Base-by-base conservation (phyloP, 2,329 filamentous ascomycete genomes). In the Acrocalymma vagum region DNA sequence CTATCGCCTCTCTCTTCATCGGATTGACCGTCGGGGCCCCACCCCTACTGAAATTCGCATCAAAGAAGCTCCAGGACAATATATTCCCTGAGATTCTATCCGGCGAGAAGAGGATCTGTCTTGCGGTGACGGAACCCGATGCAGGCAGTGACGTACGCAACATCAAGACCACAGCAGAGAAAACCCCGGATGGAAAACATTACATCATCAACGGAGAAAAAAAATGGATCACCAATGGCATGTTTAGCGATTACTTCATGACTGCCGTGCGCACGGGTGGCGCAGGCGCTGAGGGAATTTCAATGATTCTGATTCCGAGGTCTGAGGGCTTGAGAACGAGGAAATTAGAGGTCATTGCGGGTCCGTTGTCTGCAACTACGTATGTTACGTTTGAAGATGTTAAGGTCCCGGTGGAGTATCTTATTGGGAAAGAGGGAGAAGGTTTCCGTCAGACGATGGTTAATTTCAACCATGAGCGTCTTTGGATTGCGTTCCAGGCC, bases 131-230 rank as follows among this genome's bases (percentile, higher is more conserved):
- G 9, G 63, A 65, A 21, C 60, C 63, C 0, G 51, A 59, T 21
- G 54, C 51, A n/a, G 62, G 62, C 2, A 51, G 42, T 10, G 63
- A 67, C 28, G 63, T 67, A 11, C 38, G 56, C 9, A 58, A 55
- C 29, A 31, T 60, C 15, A 53, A 48, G 10, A 62, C 54, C 1
- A 58, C 56, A 7, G 64, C 64, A 0, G 57, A 60, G 34, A 59
- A 55, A 33, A 61, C 50, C 4, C 18, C 50, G 1, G 52, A 59
- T 38, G 48, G 59, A 6, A 53, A 63, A 32, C 49, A 63, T 16
- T 72, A 70, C 31, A 55, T 72, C 3, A 67, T 73, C 11, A 69
- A 69, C 25, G 71, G 71, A 5, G 59, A 62, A 32, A 71, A 72
- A 49, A 70, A 72, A 41, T 68, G 64, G 63, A 68, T 68, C 39